Evolutionary conservation across 2,329 filamentous ascomycete species (phyloP).

Genomic region (Byssothecium circinans): DNA sequence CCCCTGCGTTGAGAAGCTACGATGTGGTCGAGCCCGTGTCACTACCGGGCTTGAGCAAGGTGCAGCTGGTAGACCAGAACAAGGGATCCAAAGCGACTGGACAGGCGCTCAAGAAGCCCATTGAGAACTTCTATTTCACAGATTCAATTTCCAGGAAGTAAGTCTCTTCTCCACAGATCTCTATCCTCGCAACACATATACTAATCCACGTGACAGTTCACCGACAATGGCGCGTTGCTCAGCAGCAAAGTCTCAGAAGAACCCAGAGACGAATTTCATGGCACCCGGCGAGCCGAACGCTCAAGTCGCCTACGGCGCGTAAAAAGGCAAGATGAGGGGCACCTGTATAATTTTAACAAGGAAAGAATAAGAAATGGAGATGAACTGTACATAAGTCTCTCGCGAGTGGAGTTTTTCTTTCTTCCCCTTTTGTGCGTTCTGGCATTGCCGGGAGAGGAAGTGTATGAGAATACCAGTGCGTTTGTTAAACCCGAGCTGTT

Average conservation of each 20-base stretch:
- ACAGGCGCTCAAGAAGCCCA: constrained; percentile 77
- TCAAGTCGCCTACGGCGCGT: constrained; percentile 47
- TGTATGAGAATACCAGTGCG: constrained; percentile 23
- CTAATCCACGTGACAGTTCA: constrained; percentile 62
- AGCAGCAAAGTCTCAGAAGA: constrained; percentile 74
- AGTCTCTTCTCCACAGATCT: constrained; percentile 35
- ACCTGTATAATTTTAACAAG: constrained; percentile 18
- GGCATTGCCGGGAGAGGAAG: constrained; percentile 21
- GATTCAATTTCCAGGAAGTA: constrained; percentile 95
- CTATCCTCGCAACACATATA: constrained; percentile 3
- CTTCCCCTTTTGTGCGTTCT: constrained; percentile 21
- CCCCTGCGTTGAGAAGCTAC: constrained; percentile 84
- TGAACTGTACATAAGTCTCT: constrained; percentile 36
- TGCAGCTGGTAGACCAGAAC: constrained; percentile 95
- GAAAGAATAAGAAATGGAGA: constrained; percentile 14
- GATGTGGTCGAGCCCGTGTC: constrained; percentile 81
- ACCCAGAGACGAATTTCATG: constrained; percentile 55
- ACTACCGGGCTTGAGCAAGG: constrained; percentile 79
- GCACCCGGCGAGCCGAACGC: constrained; percentile 49
- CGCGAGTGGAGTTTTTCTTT: constrained; percentile 8
- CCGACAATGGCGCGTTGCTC: constrained; percentile 98
- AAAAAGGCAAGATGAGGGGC: constrained; percentile 17
- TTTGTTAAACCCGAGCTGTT: not conserved
- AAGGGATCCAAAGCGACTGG: constrained; percentile 77
- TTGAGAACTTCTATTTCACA: constrained; percentile 98